Conservation (phyloP, 257 asterid genomes). For the Solanum lycopersicoides region DNA sequence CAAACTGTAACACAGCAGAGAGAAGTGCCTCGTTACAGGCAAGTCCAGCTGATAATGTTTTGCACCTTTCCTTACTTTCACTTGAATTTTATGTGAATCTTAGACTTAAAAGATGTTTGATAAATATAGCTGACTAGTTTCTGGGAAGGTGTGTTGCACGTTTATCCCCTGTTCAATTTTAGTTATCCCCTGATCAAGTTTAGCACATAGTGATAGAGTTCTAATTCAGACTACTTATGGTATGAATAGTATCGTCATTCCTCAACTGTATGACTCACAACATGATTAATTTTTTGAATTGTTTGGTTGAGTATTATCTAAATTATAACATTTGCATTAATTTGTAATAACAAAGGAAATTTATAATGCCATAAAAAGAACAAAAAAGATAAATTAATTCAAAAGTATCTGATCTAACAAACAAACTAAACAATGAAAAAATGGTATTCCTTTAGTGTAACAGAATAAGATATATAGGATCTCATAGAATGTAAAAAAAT, state of each 20-base stretch:
- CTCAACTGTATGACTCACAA: not conserved
- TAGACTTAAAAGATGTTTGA: not conserved
- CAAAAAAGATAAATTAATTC: not conserved
- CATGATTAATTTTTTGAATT: not conserved
- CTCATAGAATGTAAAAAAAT: not conserved
- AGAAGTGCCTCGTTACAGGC: constrained; percentile 67
- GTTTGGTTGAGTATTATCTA: not conserved
- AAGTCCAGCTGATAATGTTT: constrained; percentile 17
- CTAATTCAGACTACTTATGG: too few species aligned
- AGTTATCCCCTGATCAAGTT: too few species aligned
- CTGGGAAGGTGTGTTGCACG: too few species aligned
- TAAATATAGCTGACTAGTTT: not conserved
- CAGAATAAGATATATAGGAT: not conserved
- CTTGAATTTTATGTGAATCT: not conserved
- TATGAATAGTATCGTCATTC: too few species aligned
- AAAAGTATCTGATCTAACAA: not conserved
- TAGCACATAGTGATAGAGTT: too few species aligned
- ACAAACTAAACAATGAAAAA: not conserved
- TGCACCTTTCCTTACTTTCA: not conserved
- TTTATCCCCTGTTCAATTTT: too few species aligned
- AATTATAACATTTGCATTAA: not conserved
- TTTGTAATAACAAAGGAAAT: not conserved
- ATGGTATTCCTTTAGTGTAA: not conserved
- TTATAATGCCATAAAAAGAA: not conserved
- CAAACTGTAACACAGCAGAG: constrained; percentile 38